Evolutionary conservation across 176 grass and related monocot species (phyloP), one percentile per base, ranked within the genome.

Genomic region (Rhipidocladum racemiflorum): DNA sequence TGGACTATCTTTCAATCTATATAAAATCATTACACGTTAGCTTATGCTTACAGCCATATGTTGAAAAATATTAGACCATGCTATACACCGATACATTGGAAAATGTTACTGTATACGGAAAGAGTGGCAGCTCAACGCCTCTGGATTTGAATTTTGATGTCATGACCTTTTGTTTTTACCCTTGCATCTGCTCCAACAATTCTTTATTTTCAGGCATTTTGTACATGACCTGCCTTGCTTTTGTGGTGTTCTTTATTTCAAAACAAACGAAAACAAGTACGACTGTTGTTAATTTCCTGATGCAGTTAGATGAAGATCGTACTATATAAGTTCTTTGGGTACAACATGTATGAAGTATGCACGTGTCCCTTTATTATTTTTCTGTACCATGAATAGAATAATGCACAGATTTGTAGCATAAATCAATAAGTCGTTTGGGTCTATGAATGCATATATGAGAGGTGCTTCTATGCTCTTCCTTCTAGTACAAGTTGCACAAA

Each of bases 81-180:
- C 4, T 34, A 60, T 3, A 3, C 23, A 70, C 57, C 53, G 50
- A 9, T 36, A 77, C 53, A 56, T 55, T 67, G 15, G 27, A 66
- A 90, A 67, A 36, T 70, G 29, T 46, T 68, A 42, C 66, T 68
- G 12, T 15, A 32, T 70, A 28, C 6, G 23, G 25, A 48, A 61
- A 39, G 20, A 50, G 12, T 40, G 46, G 66, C 72, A 49, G 21
- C 57, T 83, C 43, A 30, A 24, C 64, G 24, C 17, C 36, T 27
- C 61, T 74, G 40, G 55, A 72, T 72, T 76, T 68, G 1, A 20
- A 15, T 77, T 84, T 46, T 76, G 18, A 34, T 35, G 18, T 18
- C 13, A 44, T 59, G 35, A 18, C 8, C 7, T 71, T 70, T 25
- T 2, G 2, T 70, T 76, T 75, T 32, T 55, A 2, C 49, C 36